Percentiles rank a stretch among this genome's conserved stretches.
Evolutionary conservation across 1,284 basidiomycete species (phyloP).

Genomic region (Ganoderma resinaceum): DNA sequence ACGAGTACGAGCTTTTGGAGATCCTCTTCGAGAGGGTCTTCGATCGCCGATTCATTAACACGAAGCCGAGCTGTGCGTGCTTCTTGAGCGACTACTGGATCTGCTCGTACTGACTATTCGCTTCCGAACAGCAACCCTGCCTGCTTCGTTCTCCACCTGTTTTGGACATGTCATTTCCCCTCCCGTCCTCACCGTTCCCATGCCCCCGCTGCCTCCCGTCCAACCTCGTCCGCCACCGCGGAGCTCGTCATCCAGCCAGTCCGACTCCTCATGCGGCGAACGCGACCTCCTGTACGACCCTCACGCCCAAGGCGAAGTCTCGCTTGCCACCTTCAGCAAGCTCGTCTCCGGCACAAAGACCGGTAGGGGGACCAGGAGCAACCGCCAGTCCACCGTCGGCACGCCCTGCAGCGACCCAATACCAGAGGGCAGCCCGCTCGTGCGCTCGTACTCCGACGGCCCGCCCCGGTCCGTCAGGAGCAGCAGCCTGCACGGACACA

Average conservation of each 20-base stretch:
- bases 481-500: constrained; percentile 2
- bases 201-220: constrained; percentile 69
- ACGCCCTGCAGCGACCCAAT: not conserved
- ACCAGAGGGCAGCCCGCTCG: constrained; percentile 8
- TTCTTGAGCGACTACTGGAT: not conserved
- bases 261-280: constrained; percentile 18
- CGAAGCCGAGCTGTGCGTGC: constrained; percentile 39
- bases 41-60: constrained; percentile 43
- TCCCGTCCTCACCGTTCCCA: constrained; percentile 67
- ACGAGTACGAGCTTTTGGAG: constrained; percentile 43
- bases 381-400: constrained; percentile 6
- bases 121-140: constrained; percentile 58
- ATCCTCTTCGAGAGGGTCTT: constrained; percentile 42
- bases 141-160: constrained; percentile 71
- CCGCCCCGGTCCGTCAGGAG: not conserved
- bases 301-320: constrained; percentile 18
- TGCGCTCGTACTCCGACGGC: constrained; percentile 20
- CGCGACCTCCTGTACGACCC: constrained; percentile 12
- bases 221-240: constrained; percentile 46
- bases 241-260: constrained; percentile 18
- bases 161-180: constrained; percentile 69
- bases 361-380: constrained; percentile 4
- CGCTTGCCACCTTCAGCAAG: constrained; percentile 18
- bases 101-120: not conserved
- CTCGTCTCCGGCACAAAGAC: constrained; percentile 11